phyloP scores from a whole-genome alignment of 371 early-diverging fungal genomes.

The Nematocida ironsii region DNA sequence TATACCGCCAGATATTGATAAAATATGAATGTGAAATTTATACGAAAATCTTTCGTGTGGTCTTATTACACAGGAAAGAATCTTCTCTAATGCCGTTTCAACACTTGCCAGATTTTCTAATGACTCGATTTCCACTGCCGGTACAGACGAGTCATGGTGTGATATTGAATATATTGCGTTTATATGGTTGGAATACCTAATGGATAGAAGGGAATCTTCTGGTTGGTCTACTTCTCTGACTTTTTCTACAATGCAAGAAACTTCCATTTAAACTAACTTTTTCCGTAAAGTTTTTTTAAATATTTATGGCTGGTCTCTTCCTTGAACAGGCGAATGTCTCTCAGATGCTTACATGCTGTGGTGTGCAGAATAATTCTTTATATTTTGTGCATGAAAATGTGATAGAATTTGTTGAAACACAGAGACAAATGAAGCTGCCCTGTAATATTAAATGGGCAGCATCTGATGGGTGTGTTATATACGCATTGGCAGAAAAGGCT shows the following conservation, averaged over 20 bases:
- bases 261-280: slow-evolving; percentile 7
- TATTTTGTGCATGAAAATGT: slow-evolving; percentile 7
- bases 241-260: background rate
- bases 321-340: background rate
- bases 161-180: slow-evolving; percentile 10
- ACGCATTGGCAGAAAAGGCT: background rate
- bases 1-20: background rate
- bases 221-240: background rate
- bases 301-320: background rate
- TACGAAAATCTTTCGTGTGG: slow-evolving; percentile 27
- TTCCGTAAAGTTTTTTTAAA: slow-evolving; percentile 11
- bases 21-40: background rate
- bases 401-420: background rate
- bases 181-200: background rate
- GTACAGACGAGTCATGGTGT: background rate
- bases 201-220: background rate
- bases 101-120: background rate
- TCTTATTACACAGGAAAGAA: background rate
- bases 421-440: background rate
- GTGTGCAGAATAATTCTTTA: background rate
- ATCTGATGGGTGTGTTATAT: background rate
- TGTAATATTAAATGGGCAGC: background rate
- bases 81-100: background rate
- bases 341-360: background rate
- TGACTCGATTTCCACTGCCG: background rate